Evolutionary conservation across 2,329 filamentous ascomycete genomes (phyloP).

Genomic region (Arachnomyces sp.): DNA sequence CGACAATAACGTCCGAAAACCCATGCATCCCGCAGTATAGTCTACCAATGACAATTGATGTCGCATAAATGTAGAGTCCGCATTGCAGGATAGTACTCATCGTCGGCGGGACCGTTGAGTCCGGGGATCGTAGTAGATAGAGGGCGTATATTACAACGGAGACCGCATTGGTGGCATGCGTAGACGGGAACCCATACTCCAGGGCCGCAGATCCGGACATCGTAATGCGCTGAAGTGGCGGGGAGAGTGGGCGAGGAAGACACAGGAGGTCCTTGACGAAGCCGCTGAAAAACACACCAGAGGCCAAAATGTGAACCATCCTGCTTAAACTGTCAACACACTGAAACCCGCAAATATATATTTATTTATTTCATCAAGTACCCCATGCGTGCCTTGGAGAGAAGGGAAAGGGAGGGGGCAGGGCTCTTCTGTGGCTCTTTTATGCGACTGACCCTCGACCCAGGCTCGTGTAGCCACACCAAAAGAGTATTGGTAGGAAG

Average conservation of each 20-base stretch:
- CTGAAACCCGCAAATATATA: not conserved
- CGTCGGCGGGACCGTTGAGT: slow-evolving; percentile 53
- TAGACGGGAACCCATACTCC: slow-evolving; percentile 96
- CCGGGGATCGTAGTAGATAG: slow-evolving; percentile 58
- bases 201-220: slow-evolving; percentile 82
- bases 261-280: slow-evolving; percentile 93
- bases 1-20: slow-evolving; percentile 81
- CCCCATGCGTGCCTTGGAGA: slow-evolving; percentile 9
- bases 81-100: slow-evolving; percentile 58
- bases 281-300: slow-evolving; percentile 78
- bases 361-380: not conserved
- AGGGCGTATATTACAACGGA: slow-evolving; percentile 84
- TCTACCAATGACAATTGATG: slow-evolving; percentile 82
- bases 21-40: slow-evolving; percentile 99
- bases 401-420: too few relatives aligned
- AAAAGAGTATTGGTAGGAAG: slow-evolving; percentile 87
- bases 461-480: slow-evolving; percentile 80
- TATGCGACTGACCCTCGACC: slow-evolving; percentile 67
- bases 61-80: slow-evolving; percentile 73
- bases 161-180: slow-evolving; percentile 93
- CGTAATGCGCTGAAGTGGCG: slow-evolving; percentile 86
- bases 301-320: slow-evolving; percentile 64
- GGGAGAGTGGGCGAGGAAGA: slow-evolving; percentile 82
- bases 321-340: slow-evolving; percentile 19
- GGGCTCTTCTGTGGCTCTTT: not conserved